These are phyloP conservation scores for Lentinula detonsa DNA, from an alignment of 768 basidiomycete species.

Conservation along the genomic window DNA sequence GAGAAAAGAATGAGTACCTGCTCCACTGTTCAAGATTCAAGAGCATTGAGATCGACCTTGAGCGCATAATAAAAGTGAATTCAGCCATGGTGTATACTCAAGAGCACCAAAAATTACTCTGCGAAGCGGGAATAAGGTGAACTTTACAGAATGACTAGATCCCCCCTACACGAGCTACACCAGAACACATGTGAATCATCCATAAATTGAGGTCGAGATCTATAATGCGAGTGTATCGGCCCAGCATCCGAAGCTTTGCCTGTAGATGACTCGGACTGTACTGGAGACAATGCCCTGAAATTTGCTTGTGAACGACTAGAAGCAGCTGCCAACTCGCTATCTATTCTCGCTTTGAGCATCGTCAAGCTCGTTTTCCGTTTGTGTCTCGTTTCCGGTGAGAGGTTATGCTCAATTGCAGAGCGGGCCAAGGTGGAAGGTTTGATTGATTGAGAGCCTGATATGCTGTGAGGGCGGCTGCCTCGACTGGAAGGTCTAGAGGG, in stretches of 20 bases:
- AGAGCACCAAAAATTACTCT: too few species aligned
- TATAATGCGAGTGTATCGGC: slow-evolving; percentile 19
- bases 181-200: slow-evolving; percentile 89
- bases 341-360: slow-evolving; percentile 89
- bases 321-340: slow-evolving; percentile 53
- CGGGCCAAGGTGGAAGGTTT: slow-evolving; percentile 30
- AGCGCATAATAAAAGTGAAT: too few species aligned
- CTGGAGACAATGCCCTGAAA: slow-evolving; percentile 52
- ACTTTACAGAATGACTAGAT: slow-evolving; percentile 66
- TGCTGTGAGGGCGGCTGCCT: not conserved
- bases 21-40: too few species aligned
- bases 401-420: slow-evolving; percentile 59
- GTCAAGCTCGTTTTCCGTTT: slow-evolving; percentile 79
- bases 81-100: too few species aligned
- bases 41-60: too few species aligned
- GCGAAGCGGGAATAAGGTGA: too few species aligned
- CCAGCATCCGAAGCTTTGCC: slow-evolving; percentile 18
- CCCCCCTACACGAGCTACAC: slow-evolving; percentile 79
- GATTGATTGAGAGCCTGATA: slow-evolving; percentile 1
- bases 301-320: slow-evolving; percentile 30
- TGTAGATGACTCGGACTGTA: slow-evolving; percentile 32
- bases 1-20: too few species aligned
- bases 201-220: slow-evolving; percentile 65
- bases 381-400: slow-evolving; percentile 72
- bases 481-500: slow-evolving; percentile 5